Base-by-base conservation (phyloP, 1,284 basidiomycete species). In the Kalmanozyma brasiliensis region DNA sequence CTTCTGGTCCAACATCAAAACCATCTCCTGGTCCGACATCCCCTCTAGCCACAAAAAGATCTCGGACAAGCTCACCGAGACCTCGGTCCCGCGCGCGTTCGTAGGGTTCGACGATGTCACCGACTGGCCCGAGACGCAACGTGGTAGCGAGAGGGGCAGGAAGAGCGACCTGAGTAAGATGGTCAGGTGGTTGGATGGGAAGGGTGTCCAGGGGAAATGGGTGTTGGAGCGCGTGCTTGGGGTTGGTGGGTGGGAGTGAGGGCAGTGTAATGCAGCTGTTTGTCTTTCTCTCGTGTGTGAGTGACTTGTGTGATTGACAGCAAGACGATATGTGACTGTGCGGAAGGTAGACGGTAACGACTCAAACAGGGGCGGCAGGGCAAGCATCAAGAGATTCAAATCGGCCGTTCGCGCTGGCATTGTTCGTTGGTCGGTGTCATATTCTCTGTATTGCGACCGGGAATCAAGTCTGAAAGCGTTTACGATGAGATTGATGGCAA, bases 21-120 rank as follows among this genome's bases (percentile, higher is more conserved):
- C 55, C 10, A 37, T 35, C 0, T 44, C 34, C 16, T 78, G 76
- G 76, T 36, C 35, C 26, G 76, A 78, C 48, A 68, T 78, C 24
- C 76, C 74, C 1, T 17, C 65, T 1, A 46, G 47, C 4, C 72
- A 74, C 52, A 78, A 78, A 26, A 78, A 78, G 52, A 75, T 78
- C 41, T 62, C 63, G 20, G 53, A 74, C 35, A 61, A 48, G n/a
- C 55, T 65, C 30, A 37, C 35, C 1, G 58, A 77, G 40, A 32
- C 20, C 3, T 2, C 34, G 5, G 43, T 30, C 0, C 2, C 6
- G 6, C 30, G 30, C 8, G 61, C 49, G 0, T 77, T 74, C 17
- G 5, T 7, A 1, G 52, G 14, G 6, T 66, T 75, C 17, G 11
- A 58, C 6, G 76, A 77, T 11, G 49, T 76, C 20, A 77, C 73